Evolutionary conservation across 768 basidiomycete genomes (phyloP).

Genomic region (Lactarius vividus): DNA sequence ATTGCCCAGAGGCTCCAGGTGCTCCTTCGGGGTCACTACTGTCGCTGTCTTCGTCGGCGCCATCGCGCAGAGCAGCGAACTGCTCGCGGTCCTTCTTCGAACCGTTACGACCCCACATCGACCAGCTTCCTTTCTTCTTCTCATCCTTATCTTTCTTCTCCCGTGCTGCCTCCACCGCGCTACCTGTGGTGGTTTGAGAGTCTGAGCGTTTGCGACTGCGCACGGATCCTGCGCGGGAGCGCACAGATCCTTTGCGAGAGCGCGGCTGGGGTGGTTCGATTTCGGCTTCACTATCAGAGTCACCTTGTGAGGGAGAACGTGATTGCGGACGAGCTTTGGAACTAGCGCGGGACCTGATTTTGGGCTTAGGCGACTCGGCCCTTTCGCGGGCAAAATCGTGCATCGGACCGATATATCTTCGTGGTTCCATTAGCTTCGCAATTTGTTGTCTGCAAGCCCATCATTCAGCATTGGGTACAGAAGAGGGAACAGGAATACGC

Average conservation of each 20-base stretch:
- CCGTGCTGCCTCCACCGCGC: constrained; percentile 38
- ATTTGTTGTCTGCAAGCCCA: constrained; percentile 18
- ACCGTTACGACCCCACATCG: constrained; percentile 18
- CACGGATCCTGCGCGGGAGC: constrained; percentile 44
- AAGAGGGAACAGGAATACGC: constrained; percentile 42
- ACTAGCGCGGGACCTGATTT: constrained; percentile 20
- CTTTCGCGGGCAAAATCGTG: constrained; percentile 21
- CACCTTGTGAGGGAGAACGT: constrained; percentile 9
- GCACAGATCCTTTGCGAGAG: constrained; percentile 31
- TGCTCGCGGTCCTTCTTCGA: constrained; percentile 40
- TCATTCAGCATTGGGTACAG: background rate
- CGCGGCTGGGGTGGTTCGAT: constrained; percentile 18
- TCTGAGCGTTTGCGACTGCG: constrained; percentile 60
- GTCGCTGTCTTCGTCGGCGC: constrained; percentile 44
- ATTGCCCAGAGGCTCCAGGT: constrained; percentile 31
- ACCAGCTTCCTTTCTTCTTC: constrained; percentile 55
- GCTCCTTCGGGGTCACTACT: constrained; percentile 30
- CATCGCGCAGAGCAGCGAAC: constrained; percentile 52
- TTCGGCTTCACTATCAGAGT: constrained; percentile 14
- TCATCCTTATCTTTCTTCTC: constrained; percentile 44
- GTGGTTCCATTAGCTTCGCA: constrained; percentile 16
- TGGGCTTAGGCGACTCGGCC: constrained; percentile 16
- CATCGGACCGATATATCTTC: constrained; percentile 25
- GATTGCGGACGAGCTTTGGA: constrained; percentile 16
- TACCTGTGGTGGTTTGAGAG: constrained; percentile 45